A percentile compares a stretch with the other conserved stretches of the same genome.
phyloP scores from a whole-genome alignment of 2,329 filamentous ascomycete genomes.

The Epichloe sylvatica region DNA sequence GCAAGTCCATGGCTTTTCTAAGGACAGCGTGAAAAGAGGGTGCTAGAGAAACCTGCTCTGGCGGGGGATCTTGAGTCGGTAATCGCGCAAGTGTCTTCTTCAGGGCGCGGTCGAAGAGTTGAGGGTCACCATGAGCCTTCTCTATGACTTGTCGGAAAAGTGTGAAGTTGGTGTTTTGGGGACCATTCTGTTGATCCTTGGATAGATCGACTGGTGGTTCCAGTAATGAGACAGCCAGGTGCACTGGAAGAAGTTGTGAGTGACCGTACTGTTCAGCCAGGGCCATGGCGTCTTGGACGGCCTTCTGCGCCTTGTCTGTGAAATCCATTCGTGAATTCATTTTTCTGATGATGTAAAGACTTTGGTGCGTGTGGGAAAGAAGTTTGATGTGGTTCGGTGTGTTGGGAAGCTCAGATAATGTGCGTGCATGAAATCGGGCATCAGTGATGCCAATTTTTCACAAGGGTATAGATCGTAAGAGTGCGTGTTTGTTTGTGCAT shows the following conservation, averaged over 20 bases:
- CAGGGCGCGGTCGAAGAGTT: slow-evolving; percentile 73
- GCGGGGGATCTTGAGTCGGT: slow-evolving; percentile 92
- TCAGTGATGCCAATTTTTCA: not conserved
- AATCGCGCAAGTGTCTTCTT: slow-evolving; percentile 86
- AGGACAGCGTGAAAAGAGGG: slow-evolving; percentile 72
- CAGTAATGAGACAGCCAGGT: slow-evolving; percentile 72
- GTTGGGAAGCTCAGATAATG: not conserved
- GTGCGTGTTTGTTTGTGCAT: not conserved
- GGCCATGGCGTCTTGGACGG: slow-evolving; percentile 74
- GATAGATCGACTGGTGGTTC: slow-evolving; percentile 62
- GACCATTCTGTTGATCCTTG: slow-evolving; percentile 69
- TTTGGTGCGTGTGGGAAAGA: not conserved
- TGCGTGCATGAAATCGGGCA: slow-evolving; percentile 3
- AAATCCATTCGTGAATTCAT: slow-evolving; percentile 79
- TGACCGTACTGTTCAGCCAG: slow-evolving; percentile 84
- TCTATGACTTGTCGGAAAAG: slow-evolving; percentile 92
- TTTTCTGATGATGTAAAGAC: slow-evolving; percentile 14
- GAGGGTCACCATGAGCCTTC: slow-evolving; percentile 81
- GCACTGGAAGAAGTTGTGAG: slow-evolving; percentile 77
- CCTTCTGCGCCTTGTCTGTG: slow-evolving; percentile 83
- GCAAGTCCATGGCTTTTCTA: slow-evolving; percentile 71
- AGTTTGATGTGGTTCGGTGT: not conserved
- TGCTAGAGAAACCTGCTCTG: slow-evolving; percentile 72
- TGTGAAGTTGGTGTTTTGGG: slow-evolving; percentile 50
- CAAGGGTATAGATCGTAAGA: not conserved